These are phyloP conservation scores for Alternaria dauci DNA, from an alignment of 2,329 filamentous ascomycete genomes.

Conservation along the genomic window DNA sequence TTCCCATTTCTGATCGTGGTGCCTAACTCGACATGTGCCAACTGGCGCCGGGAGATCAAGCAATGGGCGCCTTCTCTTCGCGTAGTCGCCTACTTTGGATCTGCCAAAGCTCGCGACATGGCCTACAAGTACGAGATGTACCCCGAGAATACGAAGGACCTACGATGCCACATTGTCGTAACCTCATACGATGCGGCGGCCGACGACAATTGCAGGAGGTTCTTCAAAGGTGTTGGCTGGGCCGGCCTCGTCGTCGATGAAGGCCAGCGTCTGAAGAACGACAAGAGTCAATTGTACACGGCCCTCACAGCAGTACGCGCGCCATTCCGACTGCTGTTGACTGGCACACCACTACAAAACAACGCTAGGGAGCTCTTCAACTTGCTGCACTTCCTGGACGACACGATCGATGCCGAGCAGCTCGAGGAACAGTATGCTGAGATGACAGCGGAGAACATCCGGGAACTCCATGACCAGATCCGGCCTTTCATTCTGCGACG, in stretches of 20 bases:
- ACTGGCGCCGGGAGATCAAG: constrained; percentile 96
- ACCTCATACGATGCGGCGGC: constrained; percentile 92
- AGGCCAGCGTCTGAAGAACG: constrained; percentile 94
- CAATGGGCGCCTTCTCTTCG: constrained; percentile 86
- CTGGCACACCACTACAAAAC: constrained; percentile 91
- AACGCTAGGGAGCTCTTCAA: constrained; percentile 96
- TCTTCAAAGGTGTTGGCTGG: constrained; percentile 80
- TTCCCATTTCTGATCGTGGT: constrained; percentile 95
- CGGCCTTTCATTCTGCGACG: constrained; percentile 75
- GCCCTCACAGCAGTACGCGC: constrained; percentile 77
- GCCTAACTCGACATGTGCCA: constrained; percentile 94
- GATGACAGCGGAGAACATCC: constrained; percentile 84
- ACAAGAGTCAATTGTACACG: constrained; percentile 81
- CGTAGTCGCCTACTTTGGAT: constrained; percentile 93
- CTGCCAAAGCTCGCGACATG: constrained; percentile 75
- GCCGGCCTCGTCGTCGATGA: constrained; percentile 91
- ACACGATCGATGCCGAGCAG: constrained; percentile 70
- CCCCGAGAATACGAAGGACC: constrained; percentile 67
- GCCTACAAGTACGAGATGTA: constrained; percentile 87
- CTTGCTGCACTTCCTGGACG: constrained; percentile 91
- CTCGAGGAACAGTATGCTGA: constrained; percentile 79
- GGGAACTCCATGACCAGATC: constrained; percentile 82
- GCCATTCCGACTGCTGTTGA: constrained; percentile 85
- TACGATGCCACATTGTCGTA: constrained; percentile 90
- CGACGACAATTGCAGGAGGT: constrained; percentile 71